Evolutionary conservation across 768 basidiomycete genomes (phyloP), one percentile per base, ranked within the genome.

Genomic region (Kondoa malvinella): DNA sequence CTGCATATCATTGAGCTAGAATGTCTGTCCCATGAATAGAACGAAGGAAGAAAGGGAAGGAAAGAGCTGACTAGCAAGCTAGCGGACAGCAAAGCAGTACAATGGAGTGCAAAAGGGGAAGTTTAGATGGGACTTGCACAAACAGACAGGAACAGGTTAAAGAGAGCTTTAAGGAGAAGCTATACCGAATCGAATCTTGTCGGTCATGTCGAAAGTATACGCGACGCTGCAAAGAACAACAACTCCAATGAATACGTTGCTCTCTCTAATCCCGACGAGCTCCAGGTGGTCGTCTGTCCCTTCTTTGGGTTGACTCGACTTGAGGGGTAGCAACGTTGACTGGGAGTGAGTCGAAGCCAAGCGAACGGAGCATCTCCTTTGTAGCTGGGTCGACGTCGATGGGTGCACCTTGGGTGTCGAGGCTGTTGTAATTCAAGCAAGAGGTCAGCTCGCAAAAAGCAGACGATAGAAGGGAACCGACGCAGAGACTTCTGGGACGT

Each of bases 401-500:
- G 58, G 87, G 87, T 64, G 73, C 75, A 57, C 81, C 82, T 68
- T 82, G 80, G 68, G 83, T 85, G 78, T 92, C 88, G 72, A 99
- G 87, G 15, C 61, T 63, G 61, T 63, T 27, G 16, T 27, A 63
- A 27, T 31, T 59, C 58, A 12, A 29, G 4, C 14, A 27, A 63
- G 61, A 27, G 17, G 17, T 31, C 61, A 8, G 15, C 61, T 27
- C 29, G 27, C 27, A 27, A n/a, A 16, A 15, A 21, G 21, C 3
- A 63, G 30, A 17, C 16, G 30, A 2, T 31, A 21, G n/a, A 27
- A 32, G 4, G 8, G 25, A 25, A 59, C 57, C n/a, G 4, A 59
- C 56, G 95, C 95, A 65, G 95, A 99, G 50, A 95, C 86, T 77
- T 97, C 95, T n/a, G 95, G 95, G 66, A 97, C 94, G 63, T 65